Base-by-base conservation (phyloP, 768 basidiomycete species). In the Lanmaoa rubissima region DNA sequence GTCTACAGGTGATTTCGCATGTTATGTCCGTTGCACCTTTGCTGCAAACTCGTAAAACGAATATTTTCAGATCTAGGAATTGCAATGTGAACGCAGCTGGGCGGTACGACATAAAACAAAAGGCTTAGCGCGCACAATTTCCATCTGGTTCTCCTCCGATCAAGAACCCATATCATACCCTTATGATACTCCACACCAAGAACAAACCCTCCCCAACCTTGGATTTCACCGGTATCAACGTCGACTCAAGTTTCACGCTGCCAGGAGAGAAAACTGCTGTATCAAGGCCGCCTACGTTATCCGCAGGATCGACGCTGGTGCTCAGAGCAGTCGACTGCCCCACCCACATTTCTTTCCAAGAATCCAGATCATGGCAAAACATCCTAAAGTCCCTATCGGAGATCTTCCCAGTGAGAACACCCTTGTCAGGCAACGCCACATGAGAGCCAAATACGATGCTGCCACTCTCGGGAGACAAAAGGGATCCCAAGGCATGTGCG, bases 391-490 rank as follows among this genome's bases (percentile, higher is more conserved):
- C 45, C 41, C 44, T 57, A 4, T 54, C 61, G 24, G 51, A 41
- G 3, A 48, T 28, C 31, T 39, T 47, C 21, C 44, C 51, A 3
- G 16, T 17, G 12, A 54, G 31, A 34, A 40, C 38, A 9, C 64
- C 64, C 38, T 58, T 63, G 12, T 41, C 48, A 42, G 51, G 56
- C 21, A 51, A n/a, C 13, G 57, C 64, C 8, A 64, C 21, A 28
- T 74, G 73, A 32, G 43, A 57, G 28, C 74, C 73, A 54, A 74
- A 72, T 40, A 71, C 57, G 16, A 73, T 51, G 40, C 70, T 69
- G 10, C 69, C 73, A 10, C 61, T 60, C 47, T 63, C 54, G 2
- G 64, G 58, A 34, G 68, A 69, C 44, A 74, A 59, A 17, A 74
- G 67, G 24, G 57, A 48, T 38, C 55, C 72, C 40, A 72, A 48